Conservation (phyloP, 2,329 filamentous ascomycete genomes). For the Sphaerulina populicola region DNA sequence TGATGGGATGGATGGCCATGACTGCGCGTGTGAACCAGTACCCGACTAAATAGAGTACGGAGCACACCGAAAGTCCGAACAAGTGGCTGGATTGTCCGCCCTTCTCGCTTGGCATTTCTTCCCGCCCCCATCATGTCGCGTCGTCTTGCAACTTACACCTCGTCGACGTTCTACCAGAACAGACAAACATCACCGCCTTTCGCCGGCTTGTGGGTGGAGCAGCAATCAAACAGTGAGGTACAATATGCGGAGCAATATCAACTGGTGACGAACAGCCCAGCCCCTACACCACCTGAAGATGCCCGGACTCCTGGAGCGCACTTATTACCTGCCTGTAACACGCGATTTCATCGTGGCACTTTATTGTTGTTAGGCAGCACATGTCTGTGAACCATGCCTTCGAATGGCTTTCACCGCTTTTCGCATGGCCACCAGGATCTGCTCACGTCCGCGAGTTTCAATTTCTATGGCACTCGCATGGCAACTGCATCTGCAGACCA, state of each 20-base stretch:
- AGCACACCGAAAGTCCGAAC: neutral
- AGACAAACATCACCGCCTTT: neutral
- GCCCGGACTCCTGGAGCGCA: slow-evolving; percentile 5
- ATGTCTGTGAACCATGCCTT: slow-evolving; percentile 22
- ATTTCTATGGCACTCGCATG: slow-evolving; percentile 84
- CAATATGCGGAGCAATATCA: neutral
- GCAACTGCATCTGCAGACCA: slow-evolving; percentile 88
- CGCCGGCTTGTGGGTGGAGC: neutral
- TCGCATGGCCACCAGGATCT: slow-evolving; percentile 70
- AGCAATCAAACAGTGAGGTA: neutral
- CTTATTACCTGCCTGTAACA: slow-evolving; percentile 1
- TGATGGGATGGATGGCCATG: slow-evolving; percentile 1
- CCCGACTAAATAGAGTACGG: neutral
- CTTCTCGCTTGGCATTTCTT: neutral
- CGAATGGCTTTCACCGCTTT: slow-evolving; percentile 47
- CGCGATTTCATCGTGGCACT: slow-evolving; percentile 4
- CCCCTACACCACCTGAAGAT: neutral
- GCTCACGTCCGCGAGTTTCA: slow-evolving; percentile 79
- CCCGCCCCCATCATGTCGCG: neutral
- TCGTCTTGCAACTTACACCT: neutral
- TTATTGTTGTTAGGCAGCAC: slow-evolving; percentile 3
- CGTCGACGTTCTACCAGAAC: neutral
- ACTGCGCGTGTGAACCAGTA: neutral
- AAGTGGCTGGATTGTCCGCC: neutral
- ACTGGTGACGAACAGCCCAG: neutral